Base-by-base conservation (phyloP, 1,284 basidiomycete genomes). In the Gomphus sp. region DNA sequence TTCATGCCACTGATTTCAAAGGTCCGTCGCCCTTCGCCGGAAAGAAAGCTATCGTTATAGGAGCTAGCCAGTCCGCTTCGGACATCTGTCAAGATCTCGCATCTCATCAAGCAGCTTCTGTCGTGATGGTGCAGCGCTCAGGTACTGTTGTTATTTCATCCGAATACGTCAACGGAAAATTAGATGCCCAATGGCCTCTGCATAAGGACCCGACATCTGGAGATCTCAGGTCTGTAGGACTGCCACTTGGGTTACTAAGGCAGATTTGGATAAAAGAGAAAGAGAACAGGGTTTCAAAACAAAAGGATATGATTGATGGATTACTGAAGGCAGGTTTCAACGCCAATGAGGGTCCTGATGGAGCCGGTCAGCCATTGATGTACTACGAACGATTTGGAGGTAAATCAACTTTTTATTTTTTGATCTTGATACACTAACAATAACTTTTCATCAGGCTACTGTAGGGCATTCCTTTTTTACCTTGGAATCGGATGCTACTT, bases 151-250 rank as follows among this genome's bases (percentile, higher is more conserved):
- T 78, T 12, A 68, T 75, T 33, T 67, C 70, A 3, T 65, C 69
- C 36, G 16, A 48, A 4, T 44, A 52, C 50, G 14, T 56, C 7
- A 25, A 59, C 16, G 12, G 14, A 8, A n/a, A 9, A 9, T 12
- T 74, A 41, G 62, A 64, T 37, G 57, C 52, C 5, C 59, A 64
- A 4, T 82, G 73, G 69, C 74, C 74, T 28, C 72, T 74, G 58
- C 73, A 70, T 22, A 70, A 73, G 3, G 74, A 78, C 1, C 63
- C 70, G 1, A 73, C 76, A 6, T 66, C 76, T 7, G 71, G 75
- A 34, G 80, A 84, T 66, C 71, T 82, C 55, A 72, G 72, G 61
- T 69, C 71, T 49, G 67, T 68, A n/a, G 69, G 74, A 9, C 67
- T 71, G 28, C 80, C 80, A 3, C 60, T 77, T 28, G 66, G 67